These are phyloP conservation scores for Geranium rotundifolium DNA, from an alignment of 345 rosid genomes.

Conservation along the genomic window DNA sequence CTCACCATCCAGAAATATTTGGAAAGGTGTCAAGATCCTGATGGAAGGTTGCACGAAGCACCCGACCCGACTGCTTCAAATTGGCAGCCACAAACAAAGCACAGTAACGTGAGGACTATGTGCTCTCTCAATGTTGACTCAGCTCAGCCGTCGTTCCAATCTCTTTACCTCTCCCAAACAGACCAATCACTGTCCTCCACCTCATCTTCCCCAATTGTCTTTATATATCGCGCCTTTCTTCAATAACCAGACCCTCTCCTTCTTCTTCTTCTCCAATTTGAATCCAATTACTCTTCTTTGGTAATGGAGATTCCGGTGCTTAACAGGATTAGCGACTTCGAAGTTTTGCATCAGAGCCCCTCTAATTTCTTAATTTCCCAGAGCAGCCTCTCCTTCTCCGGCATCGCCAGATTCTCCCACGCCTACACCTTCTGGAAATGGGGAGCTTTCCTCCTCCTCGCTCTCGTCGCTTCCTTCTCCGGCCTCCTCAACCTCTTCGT, in stretches of 20 bases:
- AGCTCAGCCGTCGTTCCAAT: not conserved
- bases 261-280: not conserved
- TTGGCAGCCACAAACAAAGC: too few species aligned
- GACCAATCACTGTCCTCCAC: slow-evolving; percentile 11
- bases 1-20: too few species aligned
- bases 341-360: slow-evolving; percentile 26
- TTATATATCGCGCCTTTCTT: slow-evolving; percentile 1
- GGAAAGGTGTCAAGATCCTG: too few species aligned
- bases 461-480: slow-evolving; percentile 49
- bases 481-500: slow-evolving; percentile 31
- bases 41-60: too few species aligned
- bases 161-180: not conserved
- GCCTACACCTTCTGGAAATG: slow-evolving; percentile 50
- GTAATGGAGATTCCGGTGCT: slow-evolving; percentile 59
- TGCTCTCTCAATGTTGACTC: slow-evolving; percentile 4
- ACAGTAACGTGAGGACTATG: too few species aligned
- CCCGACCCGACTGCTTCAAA: too few species aligned
- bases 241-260: slow-evolving; percentile 13
- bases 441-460: slow-evolving; percentile 48
- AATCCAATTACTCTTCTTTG: not conserved
- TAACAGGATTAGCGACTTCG: slow-evolving; percentile 49
- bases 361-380: not conserved
- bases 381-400: slow-evolving; percentile 6
- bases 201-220: not conserved
- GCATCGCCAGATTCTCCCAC: slow-evolving; percentile 16